These are phyloP conservation scores for Pogostemon cablin DNA, from an alignment of 257 asterid genomes.

Conservation along the genomic window DNA sequence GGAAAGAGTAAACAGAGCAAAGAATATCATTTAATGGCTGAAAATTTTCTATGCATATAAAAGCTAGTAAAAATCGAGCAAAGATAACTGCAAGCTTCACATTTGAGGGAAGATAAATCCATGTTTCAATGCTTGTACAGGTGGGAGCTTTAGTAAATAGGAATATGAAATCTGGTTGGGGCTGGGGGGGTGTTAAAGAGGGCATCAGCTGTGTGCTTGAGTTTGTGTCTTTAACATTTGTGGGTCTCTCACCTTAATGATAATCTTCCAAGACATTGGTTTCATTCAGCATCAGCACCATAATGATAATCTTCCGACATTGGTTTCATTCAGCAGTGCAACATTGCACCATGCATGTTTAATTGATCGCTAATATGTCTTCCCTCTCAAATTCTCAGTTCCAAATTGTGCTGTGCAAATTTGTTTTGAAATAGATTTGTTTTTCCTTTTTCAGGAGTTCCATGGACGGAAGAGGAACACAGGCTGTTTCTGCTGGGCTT, in stretches of 20 bases:
- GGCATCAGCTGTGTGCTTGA: not conserved
- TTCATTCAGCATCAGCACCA: not conserved
- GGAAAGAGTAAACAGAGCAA: not conserved
- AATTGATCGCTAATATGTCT: not conserved
- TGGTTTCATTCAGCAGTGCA: not conserved
- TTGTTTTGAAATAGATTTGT: constrained; percentile 13
- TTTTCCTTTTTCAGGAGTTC: constrained; percentile 60
- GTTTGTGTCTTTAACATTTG: not conserved
- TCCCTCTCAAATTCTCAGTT: constrained; percentile 19
- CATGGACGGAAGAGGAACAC: constrained; percentile 99
- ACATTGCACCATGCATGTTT: not conserved
- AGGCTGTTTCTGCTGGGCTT: constrained; percentile 91
- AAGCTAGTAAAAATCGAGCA: not conserved
- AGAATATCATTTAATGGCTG: not conserved
- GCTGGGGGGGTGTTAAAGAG: not conserved
- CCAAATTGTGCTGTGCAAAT: not conserved
- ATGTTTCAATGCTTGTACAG: not conserved
- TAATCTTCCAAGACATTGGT: constrained; percentile 2
- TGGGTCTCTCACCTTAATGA: not conserved
- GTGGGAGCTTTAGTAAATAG: not conserved
- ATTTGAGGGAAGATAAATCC: not conserved
- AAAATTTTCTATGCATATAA: not conserved
- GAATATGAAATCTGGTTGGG: not conserved
- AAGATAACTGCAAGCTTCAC: not conserved
- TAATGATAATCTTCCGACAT: not conserved